Evolutionary conservation across 2,329 filamentous ascomycete species (phyloP), one percentile per base, ranked within the genome.

Genomic region (Neofusicoccum laricinum): DNA sequence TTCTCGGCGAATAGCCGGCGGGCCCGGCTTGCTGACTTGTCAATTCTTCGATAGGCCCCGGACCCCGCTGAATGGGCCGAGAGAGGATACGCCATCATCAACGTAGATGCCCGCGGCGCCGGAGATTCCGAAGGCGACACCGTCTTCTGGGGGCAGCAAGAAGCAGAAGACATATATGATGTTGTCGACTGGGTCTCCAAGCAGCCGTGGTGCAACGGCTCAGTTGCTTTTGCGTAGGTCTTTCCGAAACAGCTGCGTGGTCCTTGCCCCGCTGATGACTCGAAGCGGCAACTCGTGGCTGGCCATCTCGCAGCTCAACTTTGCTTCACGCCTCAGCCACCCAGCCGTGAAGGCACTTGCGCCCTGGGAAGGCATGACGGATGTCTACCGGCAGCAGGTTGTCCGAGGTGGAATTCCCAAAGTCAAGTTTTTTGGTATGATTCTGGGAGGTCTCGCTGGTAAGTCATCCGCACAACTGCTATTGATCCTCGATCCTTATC

Each of bases 151-250:
- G 61, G 61, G 1, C 50, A 64, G 36, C 61, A 81, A 65, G 80
- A 81, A 14, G 78, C 73, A 6, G 75, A 80, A 61, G 80, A 82
- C 64, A 77, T 79, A 5, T 79, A 81, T 61, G 80, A 83, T 66
- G 73, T 78, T 0, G 75, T 83, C 11, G 79, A 82, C 64, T 72
- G 69, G 34, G 68, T 81, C 41, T 78, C 79, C 0, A 68, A 73
- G 32, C 73, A 78, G 68, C 67, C 71, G 1, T 83, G 81, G 81
- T 81, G 79, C 64, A 82, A 79, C 57, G 80, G 80, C 12, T 71
- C 68, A 3, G 72, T 82, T n/a, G 78, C 76, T 6, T 74, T 82
- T 70, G 77, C 78, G 61, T 64, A 17, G 40, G 61, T 6, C 5
- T 32, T 41, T 3, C 36, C 10, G 4, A 10, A 17, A 6, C 12